These are phyloP conservation scores for Corynascus novoguineensis DNA, from an alignment of 495 filamentous ascomycete genomes.

Conservation along the genomic window DNA sequence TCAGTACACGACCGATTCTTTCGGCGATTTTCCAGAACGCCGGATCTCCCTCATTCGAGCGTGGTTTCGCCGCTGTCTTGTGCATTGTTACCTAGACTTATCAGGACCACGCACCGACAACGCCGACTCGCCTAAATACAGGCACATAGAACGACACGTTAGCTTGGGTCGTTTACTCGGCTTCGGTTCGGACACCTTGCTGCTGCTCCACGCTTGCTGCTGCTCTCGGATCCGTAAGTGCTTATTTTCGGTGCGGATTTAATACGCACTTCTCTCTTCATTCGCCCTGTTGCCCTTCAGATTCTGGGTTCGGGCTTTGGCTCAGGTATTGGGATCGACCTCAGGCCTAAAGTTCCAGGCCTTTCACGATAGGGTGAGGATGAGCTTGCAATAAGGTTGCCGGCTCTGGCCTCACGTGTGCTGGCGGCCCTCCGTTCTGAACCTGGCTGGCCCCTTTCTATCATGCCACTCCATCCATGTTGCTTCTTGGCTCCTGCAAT, in stretches of 20 bases:
- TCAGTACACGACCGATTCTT: not conserved
- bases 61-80: not conserved
- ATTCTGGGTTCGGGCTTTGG: too few relatives aligned
- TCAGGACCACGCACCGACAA: not conserved
- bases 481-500: not conserved
- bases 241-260: too few relatives aligned
- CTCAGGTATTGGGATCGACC: too few relatives aligned
- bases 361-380: too few relatives aligned
- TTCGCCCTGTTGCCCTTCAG: too few relatives aligned
- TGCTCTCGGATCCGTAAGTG: not conserved
- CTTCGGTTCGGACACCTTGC: not conserved
- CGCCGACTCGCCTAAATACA: not conserved
- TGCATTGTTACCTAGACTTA: slow-evolving; percentile 7
- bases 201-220: not conserved
- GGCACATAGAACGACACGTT: not conserved
- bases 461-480: too few relatives aligned
- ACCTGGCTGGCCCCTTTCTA: too few relatives aligned
- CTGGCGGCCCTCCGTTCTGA: too few relatives aligned
- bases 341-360: too few relatives aligned
- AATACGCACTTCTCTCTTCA: not conserved
- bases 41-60: not conserved
- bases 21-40: slow-evolving; percentile 11
- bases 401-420: too few relatives aligned
- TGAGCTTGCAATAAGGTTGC: too few relatives aligned
- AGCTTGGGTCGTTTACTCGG: not conserved